Evolutionary conservation across 2,329 filamentous ascomycete species (phyloP).

Genomic region (Ceratocystis albifundus): DNA sequence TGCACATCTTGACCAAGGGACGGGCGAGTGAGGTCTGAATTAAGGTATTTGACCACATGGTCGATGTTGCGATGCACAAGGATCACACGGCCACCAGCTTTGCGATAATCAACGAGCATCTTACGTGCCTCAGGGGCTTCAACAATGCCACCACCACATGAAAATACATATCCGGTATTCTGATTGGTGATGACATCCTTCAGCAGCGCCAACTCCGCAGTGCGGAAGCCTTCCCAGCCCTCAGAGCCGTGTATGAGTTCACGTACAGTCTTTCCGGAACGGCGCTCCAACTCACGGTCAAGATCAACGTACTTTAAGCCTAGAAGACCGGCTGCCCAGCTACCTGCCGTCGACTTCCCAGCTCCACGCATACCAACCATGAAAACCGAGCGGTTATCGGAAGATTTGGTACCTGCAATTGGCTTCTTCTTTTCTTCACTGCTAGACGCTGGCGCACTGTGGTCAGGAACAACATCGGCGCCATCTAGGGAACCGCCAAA

Average conservation of each 20-base stretch:
- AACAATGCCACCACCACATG: slow-evolving; percentile 87
- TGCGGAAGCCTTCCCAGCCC: slow-evolving; percentile 84
- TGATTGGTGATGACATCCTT: slow-evolving; percentile 63
- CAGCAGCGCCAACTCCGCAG: slow-evolving; percentile 64
- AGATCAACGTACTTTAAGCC: slow-evolving; percentile 73
- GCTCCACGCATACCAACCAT: slow-evolving; percentile 96
- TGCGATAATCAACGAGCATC: slow-evolving; percentile 60
- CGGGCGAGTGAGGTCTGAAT: slow-evolving; percentile 77
- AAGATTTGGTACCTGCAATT: background rate
- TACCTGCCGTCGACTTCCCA: slow-evolving; percentile 87
- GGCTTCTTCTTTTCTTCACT: slow-evolving; percentile 1
- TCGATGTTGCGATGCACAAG: slow-evolving; percentile 80
- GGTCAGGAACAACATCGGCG: slow-evolving; percentile 40
- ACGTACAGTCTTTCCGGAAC: slow-evolving; percentile 64
- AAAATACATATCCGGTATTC: slow-evolving; percentile 67
- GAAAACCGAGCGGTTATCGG: slow-evolving; percentile 56
- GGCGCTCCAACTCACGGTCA: slow-evolving; percentile 72
- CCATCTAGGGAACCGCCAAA: slow-evolving; percentile 40
- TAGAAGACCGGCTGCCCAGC: slow-evolving; percentile 68
- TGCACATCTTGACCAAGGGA: slow-evolving; percentile 90
- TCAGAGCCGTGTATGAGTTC: slow-evolving; percentile 60
- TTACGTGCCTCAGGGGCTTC: slow-evolving; percentile 71
- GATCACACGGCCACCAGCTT: slow-evolving; percentile 69
- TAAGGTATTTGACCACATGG: slow-evolving; percentile 77
- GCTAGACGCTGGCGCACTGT: slow-evolving; percentile 23